These are phyloP conservation scores for Cytospora paraplurivora DNA, from an alignment of 2,329 filamentous ascomycete genomes.

Conservation along the genomic window DNA sequence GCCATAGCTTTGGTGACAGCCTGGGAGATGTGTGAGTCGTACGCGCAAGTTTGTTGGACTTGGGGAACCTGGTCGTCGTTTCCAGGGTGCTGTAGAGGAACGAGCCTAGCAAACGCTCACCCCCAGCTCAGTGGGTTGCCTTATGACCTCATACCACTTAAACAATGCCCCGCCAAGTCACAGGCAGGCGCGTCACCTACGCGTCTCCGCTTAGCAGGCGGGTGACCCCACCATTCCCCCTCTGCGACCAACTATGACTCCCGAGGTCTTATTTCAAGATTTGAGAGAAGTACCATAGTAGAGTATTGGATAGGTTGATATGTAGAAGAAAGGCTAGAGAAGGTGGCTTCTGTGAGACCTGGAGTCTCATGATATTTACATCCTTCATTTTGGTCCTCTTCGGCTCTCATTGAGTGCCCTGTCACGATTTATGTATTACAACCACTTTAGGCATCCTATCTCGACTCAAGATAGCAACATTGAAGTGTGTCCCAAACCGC, in stretches of 20 bases:
- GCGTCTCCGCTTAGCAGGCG: constrained; percentile 5
- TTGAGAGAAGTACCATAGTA: no score
- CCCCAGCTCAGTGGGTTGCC: not conserved
- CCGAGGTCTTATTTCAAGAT: no score
- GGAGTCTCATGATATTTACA: no score
- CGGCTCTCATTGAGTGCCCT: not conserved
- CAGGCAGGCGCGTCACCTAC: constrained; percentile 23
- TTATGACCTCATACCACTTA: constrained; percentile 27
- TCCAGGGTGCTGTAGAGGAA: not conserved
- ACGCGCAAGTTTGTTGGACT: not conserved
- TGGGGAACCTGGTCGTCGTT: not conserved
- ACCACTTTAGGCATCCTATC: not conserved
- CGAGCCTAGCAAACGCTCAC: not conserved
- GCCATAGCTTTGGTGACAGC: constrained; percentile 2
- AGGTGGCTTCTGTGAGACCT: no score
- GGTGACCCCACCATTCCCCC: no score
- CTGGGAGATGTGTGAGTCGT: not conserved
- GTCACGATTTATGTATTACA: not conserved
- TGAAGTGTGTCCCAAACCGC: not conserved
- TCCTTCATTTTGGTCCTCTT: no score
- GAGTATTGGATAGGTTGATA: no score
- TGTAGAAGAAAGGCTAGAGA: no score
- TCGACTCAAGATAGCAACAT: not conserved
- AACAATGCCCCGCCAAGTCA: constrained; percentile 14
- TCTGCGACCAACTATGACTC: no score